A percentile compares a stretch with the other conserved stretches of the same genome.
These are phyloP conservation scores for Pythium folliculosum DNA, from an alignment of 352 stramenopile genomes.

Conservation along the genomic window DNA sequence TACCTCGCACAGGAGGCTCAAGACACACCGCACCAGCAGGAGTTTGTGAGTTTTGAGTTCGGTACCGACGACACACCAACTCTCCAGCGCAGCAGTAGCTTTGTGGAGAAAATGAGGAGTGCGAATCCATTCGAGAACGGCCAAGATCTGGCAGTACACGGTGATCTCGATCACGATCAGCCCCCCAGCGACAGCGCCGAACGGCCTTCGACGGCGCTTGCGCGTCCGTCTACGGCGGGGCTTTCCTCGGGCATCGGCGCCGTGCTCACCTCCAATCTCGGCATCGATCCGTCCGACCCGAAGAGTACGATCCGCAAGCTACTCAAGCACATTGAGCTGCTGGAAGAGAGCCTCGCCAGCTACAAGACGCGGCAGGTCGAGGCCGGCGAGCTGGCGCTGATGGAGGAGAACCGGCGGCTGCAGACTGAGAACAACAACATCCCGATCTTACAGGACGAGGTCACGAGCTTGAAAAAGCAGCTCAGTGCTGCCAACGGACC, in stretches of 20 bases:
- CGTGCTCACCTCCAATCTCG: constrained; percentile 54
- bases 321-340: constrained; percentile 81
- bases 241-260: constrained; percentile 14
- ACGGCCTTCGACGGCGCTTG: background rate
- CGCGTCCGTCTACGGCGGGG: constrained; percentile 6
- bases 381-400: constrained; percentile 44
- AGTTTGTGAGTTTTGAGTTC: constrained; percentile 17
- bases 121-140: constrained; percentile 39
- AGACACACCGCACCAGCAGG: constrained; percentile 11
- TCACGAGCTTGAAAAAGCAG: constrained; percentile 65
- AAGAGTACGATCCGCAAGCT: constrained; percentile 82
- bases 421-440: constrained; percentile 89
- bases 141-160: background rate
- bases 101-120: constrained; percentile 64
- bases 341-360: constrained; percentile 63
- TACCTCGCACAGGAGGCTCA: constrained; percentile 65
- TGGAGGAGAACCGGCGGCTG: constrained; percentile 66
- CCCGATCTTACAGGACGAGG: constrained; percentile 72
- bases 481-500: constrained; percentile 4
- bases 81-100: constrained; percentile 29
- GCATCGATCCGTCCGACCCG: constrained; percentile 77
- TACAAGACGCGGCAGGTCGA: constrained; percentile 61
- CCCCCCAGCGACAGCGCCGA: background rate
- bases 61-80: constrained; percentile 8
- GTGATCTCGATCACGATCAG: background rate